Evolutionary conservation across 345 rosid genomes (phyloP).

Genomic region (Citropsis articulata): DNA sequence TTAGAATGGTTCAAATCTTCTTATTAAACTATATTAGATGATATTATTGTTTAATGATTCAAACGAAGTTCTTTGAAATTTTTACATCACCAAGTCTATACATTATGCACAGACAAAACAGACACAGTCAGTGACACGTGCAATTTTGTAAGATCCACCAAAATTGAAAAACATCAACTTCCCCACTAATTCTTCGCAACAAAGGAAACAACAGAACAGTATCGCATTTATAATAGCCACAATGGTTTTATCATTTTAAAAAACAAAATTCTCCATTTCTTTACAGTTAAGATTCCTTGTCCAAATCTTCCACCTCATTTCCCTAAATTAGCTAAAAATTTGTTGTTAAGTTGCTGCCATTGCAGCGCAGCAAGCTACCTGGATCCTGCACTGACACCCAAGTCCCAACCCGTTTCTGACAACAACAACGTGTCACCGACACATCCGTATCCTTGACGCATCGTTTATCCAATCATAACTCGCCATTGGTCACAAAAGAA

Average conservation of each 20-base stretch:
- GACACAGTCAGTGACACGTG: neutral
- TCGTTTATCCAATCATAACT: neutral
- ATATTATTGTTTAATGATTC: too few relatives aligned
- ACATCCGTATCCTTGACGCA: slow-evolving; percentile 24
- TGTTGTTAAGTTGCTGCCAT: neutral
- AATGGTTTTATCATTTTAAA: too few relatives aligned
- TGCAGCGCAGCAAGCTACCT: neutral
- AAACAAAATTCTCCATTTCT: neutral
- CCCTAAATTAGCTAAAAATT: too few relatives aligned
- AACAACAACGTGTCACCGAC: slow-evolving; percentile 38
- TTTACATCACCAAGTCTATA: too few relatives aligned
- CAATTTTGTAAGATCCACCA: neutral
- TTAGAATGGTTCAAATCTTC: too few relatives aligned
- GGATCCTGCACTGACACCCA: slow-evolving; percentile 19
- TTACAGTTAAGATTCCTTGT: slow-evolving; percentile 5
- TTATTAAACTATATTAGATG: too few relatives aligned
- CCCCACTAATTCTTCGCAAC: too few relatives aligned
- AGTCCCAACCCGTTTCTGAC: slow-evolving; percentile 24
- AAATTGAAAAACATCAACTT: too few relatives aligned
- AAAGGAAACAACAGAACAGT: too few relatives aligned
- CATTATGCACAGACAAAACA: too few relatives aligned
- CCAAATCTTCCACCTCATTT: neutral
- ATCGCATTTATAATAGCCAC: too few relatives aligned
- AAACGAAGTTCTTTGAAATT: too few relatives aligned
- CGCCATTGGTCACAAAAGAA: neutral